A percentile compares a stretch with the other conserved stretches of the same genome.
Conservation (phyloP, 345 rosid genomes). For the Balakata baccata region DNA sequence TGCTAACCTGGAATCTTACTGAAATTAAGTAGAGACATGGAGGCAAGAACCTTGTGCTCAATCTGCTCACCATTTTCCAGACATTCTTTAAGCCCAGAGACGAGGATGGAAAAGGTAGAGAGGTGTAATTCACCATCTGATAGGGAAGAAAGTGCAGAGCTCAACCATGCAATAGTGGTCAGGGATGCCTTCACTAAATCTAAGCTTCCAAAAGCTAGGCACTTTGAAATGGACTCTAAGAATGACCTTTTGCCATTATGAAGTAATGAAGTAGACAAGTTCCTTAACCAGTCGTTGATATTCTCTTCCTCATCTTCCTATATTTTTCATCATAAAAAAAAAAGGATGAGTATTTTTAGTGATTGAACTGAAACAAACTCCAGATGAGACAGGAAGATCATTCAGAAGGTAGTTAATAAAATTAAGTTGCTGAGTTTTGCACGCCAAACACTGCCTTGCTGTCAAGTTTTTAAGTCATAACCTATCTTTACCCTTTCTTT, state of each 20-base stretch:
- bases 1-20: slow-evolving; percentile 50
- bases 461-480: no score
- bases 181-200: slow-evolving; percentile 40
- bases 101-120: slow-evolving; percentile 40
- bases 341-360: neutral
- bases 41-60: slow-evolving; percentile 51
- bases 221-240: slow-evolving; percentile 40
- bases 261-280: slow-evolving; percentile 40
- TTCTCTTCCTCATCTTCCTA: slow-evolving; percentile 45
- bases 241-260: slow-evolving; percentile 35
- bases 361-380: no score
- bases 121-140: slow-evolving; percentile 34
- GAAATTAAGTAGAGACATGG: slow-evolving; percentile 47
- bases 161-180: slow-evolving; percentile 48
- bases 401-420: no score
- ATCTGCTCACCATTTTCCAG: slow-evolving; percentile 34
- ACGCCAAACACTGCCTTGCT: neutral
- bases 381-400: no score
- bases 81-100: slow-evolving; percentile 41
- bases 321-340: neutral
- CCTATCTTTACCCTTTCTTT: no score
- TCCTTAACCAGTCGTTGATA: slow-evolving; percentile 35
- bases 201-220: slow-evolving; percentile 36
- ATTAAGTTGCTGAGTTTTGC: no score
- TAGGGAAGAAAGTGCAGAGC: slow-evolving; percentile 39